Conservation (phyloP, 2,329 filamentous ascomycete genomes). For the Claviceps cyperi region DNA sequence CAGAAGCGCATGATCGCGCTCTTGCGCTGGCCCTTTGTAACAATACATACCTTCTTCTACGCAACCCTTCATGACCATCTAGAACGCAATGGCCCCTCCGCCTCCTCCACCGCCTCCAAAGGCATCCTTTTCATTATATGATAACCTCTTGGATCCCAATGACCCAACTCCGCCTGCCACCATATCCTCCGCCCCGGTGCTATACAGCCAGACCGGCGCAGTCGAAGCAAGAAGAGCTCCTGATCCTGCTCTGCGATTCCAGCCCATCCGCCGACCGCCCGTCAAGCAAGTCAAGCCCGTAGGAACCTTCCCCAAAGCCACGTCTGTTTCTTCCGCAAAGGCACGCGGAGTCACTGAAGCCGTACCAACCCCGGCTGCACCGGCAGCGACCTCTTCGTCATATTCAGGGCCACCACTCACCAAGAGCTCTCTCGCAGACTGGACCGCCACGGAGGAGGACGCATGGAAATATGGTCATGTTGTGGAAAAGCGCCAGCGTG, state of each 20-base stretch:
- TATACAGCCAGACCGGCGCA: constrained; percentile 46
- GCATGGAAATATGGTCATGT: constrained; percentile 53
- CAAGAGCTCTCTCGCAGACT: constrained; percentile 67
- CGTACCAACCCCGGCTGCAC: neutral
- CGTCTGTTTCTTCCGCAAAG: constrained; percentile 18
- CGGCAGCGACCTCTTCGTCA: constrained; percentile 16
- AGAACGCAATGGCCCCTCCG: constrained; percentile 16
- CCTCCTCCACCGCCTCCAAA: constrained; percentile 26
- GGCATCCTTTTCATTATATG: constrained; percentile 60
- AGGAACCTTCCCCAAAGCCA: constrained; percentile 35
- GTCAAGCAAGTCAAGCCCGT: constrained; percentile 45
- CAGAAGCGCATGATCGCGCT: neutral
- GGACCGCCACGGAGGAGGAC: constrained; percentile 64
- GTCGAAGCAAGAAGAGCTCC: constrained; percentile 44
- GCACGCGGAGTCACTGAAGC: constrained; percentile 6
- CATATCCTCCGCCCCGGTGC: constrained; percentile 63
- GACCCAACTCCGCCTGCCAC: constrained; percentile 37
- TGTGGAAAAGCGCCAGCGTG: constrained; percentile 55
- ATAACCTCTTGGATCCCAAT: constrained; percentile 58
- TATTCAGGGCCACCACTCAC: constrained; percentile 25
- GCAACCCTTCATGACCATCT: neutral
- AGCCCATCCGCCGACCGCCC: constrained; percentile 70
- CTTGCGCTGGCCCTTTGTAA: neutral
- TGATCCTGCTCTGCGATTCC: constrained; percentile 59
- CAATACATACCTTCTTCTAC: neutral